Evolutionary conservation across 352 stramenopile species (phyloP), one percentile per base, ranked within the genome.

Genomic region (Pythium utonaiense): DNA sequence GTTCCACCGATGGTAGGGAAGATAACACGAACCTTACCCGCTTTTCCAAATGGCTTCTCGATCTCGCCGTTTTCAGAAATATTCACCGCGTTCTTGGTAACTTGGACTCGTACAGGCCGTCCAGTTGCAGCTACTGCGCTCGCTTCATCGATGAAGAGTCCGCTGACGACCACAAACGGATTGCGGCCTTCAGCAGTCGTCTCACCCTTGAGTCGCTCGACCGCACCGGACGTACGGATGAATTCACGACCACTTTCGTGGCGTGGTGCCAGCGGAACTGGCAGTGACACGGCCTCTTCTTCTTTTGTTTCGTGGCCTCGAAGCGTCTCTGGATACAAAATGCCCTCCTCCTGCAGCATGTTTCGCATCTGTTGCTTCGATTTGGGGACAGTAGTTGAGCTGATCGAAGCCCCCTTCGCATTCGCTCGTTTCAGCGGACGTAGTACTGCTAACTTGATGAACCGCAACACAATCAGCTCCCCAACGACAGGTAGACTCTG

Each of bases 1-100:
- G 82, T 91, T 9, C 82, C 82, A 16, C 73, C 74, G 41, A 68
- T 69, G 2, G 10, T 40, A 25, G 58, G 28, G 48, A 90, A 90
- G 8, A 60, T 41, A 12, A 91, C 71, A 17, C 83, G 77, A 5
- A 93, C 76, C 57, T 93, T 91, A 10, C 83, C 83, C 27, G 78
- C 80, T 41, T 91, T 93, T 3, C 83, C 83, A 42, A 93, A 93
- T 17, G 80, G 71, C 40, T 87, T 89, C 27, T 90, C 80, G 34
- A 91, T 79, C 22, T 60, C 42, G 0, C 83, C 83, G 21, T 59
- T n/a, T 16, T 89, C 74, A 21, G 36, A 24, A 13, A 48, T n/a
- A 48, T 33, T 21, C 6, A 56, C 53, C 6, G 24, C 9, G 0
- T 57, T n/a, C 8, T 30, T 16, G n/a, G 17, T 68, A 3, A 70